Conservation (phyloP, 2,329 filamentous ascomycete genomes). For the Fusarium multiceps region DNA sequence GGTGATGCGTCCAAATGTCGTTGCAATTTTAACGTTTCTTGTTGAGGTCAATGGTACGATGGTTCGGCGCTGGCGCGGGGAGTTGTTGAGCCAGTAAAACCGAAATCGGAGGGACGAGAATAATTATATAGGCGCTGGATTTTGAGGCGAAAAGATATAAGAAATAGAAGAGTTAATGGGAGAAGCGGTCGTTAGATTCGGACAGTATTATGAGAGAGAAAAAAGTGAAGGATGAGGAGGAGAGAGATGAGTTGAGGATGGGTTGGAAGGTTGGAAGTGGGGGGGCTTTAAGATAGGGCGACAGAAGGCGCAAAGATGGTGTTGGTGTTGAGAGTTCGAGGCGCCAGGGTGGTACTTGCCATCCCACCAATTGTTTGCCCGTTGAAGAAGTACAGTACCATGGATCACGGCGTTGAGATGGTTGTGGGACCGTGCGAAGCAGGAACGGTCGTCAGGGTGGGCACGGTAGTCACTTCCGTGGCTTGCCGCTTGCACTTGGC, state of each 20-base stretch:
- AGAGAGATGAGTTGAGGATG: conserved; percentile 4
- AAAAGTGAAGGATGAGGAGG: conserved; percentile 14
- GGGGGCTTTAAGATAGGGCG: conserved; percentile 26
- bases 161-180: not conserved
- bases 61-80: conserved; percentile 26
- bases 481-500: conserved; percentile 12
- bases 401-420: conserved; percentile 27
- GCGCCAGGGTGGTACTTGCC: conserved; percentile 24
- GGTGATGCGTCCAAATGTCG: conserved; percentile 12
- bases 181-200: conserved; percentile 1
- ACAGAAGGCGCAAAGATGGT: conserved; percentile 17
- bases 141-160: not conserved
- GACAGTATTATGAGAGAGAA: conserved; percentile 14
- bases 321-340: conserved; percentile 38
- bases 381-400: conserved; percentile 4
- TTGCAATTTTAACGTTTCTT: conserved; percentile 19
- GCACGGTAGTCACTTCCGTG: conserved; percentile 31
- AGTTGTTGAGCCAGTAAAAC: conserved; percentile 30
- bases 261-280: conserved; percentile 36
- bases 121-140: not conserved
- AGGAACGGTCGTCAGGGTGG: conserved; percentile 35
- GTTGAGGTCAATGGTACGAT: conserved; percentile 36
- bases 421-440: conserved; percentile 30
- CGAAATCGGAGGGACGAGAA: not conserved
- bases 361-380: not conserved